Base-by-base conservation (phyloP, 75 land plant species). In the Ceratopteris richardii region DNA sequence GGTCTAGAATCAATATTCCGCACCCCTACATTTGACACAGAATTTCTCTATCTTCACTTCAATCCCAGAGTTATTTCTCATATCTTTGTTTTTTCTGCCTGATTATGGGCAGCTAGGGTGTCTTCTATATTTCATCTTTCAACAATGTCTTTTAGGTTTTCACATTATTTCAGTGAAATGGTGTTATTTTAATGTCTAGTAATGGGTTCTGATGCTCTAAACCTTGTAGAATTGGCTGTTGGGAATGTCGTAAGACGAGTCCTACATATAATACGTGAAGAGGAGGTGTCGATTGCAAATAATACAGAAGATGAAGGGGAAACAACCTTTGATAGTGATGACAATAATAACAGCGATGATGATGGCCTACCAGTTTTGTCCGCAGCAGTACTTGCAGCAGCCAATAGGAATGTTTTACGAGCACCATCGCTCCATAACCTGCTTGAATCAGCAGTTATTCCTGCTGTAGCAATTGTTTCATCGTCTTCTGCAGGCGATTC, bases 231-330 rank as follows among this genome's bases (percentile, higher is more conserved):
- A 62, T 84, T 95, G 31, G 96, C 99, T 51, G 79, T 95, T 57
- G 99, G 99, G 21, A 95, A 95, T 65, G 76, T 95, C 67, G 96
- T 95, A 63, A 65, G 99, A 61, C 87, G 97, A 54, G 86, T 90
- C 31, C 56, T 95, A 53, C 97, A 90, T 60, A 86, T 95, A 17
- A 95, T 95, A 36, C 69, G 99, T 29, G 99, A 95, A 59, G 99
- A 95, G 60, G 84, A 95, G 60, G 72, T 83, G 23, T 75, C 99
- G 50, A 66, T 87, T 25, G 61, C 80, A 27, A 71, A 88, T 17
- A 69, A 68, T 62, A 71, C 70, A 54, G 63, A 82, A 29, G 90
- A 67, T 30, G 99, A 68, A 19, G 36, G 77, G 25, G 72, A 52
- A 37, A 63, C 77, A 37, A 56, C 71, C 36, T 69, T 63, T 53